These are phyloP conservation scores for Talaromyces albobiverticillius DNA, from an alignment of 2,329 filamentous ascomycete species.

Conservation along the genomic window DNA sequence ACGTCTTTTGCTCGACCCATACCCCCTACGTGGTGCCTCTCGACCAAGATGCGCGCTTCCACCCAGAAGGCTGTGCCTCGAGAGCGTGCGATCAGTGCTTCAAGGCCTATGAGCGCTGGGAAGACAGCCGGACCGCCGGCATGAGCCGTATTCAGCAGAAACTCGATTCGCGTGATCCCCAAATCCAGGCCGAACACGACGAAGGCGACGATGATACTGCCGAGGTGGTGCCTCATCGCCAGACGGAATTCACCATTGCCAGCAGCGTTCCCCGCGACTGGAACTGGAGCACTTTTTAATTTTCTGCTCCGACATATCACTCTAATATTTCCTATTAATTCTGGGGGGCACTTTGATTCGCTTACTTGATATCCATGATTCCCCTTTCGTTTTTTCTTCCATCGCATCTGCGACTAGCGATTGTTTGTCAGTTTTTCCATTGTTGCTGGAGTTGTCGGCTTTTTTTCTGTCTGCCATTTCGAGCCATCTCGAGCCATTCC, in stretches of 20 bases:
- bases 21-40: conserved; percentile 56
- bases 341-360: conserved; percentile 7
- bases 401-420: conserved; percentile 8
- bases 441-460: conserved; percentile 9
- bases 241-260: conserved; percentile 40
- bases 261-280: conserved; percentile 58
- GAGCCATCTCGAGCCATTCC: background rate
- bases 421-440: conserved; percentile 3
- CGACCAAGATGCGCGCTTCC: conserved; percentile 63
- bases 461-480: background rate
- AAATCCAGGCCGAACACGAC: conserved; percentile 12
- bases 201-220: conserved; percentile 19
- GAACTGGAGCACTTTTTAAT: conserved; percentile 62
- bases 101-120: conserved; percentile 58
- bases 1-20: conserved; percentile 63
- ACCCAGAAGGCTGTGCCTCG: conserved; percentile 55
- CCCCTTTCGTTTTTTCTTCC: conserved; percentile 14
- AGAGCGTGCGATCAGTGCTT: conserved; percentile 62
- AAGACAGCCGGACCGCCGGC: conserved; percentile 46
- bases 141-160: conserved; percentile 50
- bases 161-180: conserved; percentile 27
- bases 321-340: conserved; percentile 1
- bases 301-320: background rate
- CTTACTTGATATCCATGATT: conserved; percentile 16
- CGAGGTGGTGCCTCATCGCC: conserved; percentile 23